These are phyloP conservation scores for Candida sanyaensis DNA, from an alignment of 1,139 yeast genomes.

Conservation along the genomic window DNA sequence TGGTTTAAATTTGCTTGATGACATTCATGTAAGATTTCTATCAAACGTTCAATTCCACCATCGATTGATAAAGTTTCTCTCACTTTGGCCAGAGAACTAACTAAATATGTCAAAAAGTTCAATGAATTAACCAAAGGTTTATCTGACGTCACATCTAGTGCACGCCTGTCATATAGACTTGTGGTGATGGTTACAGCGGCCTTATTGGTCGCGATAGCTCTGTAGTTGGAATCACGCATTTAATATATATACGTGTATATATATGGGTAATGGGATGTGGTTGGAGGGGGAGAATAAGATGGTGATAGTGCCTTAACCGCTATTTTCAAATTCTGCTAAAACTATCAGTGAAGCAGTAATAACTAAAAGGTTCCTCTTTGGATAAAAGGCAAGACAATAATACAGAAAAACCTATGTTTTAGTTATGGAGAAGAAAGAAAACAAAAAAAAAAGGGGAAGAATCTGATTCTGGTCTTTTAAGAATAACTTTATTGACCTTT, in stretches of 20 bases:
- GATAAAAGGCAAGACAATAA: too few species aligned
- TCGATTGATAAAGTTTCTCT: constrained; percentile 86
- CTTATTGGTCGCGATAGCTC: constrained; percentile 73
- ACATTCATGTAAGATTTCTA: constrained; percentile 84
- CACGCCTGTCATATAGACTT: constrained; percentile 86
- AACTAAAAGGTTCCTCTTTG: neutral
- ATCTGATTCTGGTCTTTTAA: neutral
- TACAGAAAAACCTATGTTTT: neutral
- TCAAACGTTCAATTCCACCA: constrained; percentile 89
- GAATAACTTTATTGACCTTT: neutral
- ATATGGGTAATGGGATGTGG: neutral
- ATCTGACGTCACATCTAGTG: constrained; percentile 87
- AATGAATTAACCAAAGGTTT: constrained; percentile 89
- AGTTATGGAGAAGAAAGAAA: neutral
- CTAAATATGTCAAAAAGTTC: constrained; percentile 84
- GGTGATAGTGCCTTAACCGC: too few species aligned
- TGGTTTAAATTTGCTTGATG: constrained; percentile 25
- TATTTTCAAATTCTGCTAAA: neutral
- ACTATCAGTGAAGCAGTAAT: neutral
- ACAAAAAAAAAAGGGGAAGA: neutral
- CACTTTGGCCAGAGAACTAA: constrained; percentile 84
- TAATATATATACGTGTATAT: too few species aligned
- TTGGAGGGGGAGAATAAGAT: too few species aligned
- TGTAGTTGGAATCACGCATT: constrained; percentile 92
- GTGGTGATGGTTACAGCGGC: constrained; percentile 92